Percentiles rank a stretch among this genome's conserved stretches.
These are phyloP conservation scores for Auricularia auricula-judae DNA, from an alignment of 768 basidiomycete genomes.

Conservation along the genomic window DNA sequence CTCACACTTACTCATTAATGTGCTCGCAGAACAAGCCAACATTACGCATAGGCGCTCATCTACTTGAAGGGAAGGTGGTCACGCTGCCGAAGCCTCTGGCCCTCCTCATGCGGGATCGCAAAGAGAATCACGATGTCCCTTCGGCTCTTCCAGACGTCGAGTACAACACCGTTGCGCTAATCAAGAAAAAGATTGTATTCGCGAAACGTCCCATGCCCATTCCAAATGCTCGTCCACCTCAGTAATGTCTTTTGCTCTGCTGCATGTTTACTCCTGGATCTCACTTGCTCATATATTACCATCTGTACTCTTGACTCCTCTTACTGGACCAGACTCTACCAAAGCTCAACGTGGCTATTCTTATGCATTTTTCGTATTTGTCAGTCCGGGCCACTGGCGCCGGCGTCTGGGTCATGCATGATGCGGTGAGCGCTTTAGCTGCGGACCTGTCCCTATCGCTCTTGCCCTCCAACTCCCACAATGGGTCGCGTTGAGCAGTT, in stretches of 20 bases:
- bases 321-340: too few species aligned
- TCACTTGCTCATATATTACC: too few species aligned
- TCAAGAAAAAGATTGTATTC: constrained; percentile 76
- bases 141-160: constrained; percentile 14
- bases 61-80: constrained; percentile 79
- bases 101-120: constrained; percentile 37
- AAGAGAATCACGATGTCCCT: constrained; percentile 13
- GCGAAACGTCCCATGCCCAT: constrained; percentile 76
- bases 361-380: too few species aligned
- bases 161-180: constrained; percentile 60
- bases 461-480: background rate
- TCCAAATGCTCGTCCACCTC: background rate
- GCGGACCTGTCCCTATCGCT: background rate
- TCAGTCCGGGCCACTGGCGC: background rate
- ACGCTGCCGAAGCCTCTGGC: constrained; percentile 72
- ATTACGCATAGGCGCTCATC: constrained; percentile 75
- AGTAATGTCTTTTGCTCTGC: background rate
- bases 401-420: background rate
- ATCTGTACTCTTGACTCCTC: too few species aligned
- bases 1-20: background rate
- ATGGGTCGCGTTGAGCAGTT: background rate
- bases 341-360: too few species aligned
- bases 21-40: constrained; percentile 57
- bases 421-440: background rate
- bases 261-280: background rate